Evolutionary conservation across 1,139 yeast species (phyloP), one percentile per base, ranked within the genome.

Genomic region (Hyphopichia burtonii): DNA sequence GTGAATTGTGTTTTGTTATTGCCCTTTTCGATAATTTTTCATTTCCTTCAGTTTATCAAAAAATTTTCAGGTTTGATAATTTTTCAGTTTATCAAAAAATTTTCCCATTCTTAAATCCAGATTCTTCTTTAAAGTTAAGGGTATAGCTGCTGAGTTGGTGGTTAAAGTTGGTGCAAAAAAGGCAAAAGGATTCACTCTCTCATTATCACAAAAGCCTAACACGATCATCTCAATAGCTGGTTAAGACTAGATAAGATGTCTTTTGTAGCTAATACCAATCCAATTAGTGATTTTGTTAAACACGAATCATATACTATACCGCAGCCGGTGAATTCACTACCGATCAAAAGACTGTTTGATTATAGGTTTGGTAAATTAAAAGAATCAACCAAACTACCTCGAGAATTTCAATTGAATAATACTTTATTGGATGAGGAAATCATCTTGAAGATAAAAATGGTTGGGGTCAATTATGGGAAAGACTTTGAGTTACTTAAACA

Each of bases 261-360:
- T 5, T 31, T 34, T 12, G 14, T 20, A 14, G 19, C 36, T 27
- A 27, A 38, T 18, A 15, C 14, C 3, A n/a, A 25, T 35, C 38
- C 36, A 6, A 31, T 32, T 6, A 39, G 28, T 31, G 42, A 39
- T 16, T 18, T 30, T 16, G 14, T 27, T 15, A 31, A 31, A 35
- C 39, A 31, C 18, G 42, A 39, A 31, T 34, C 42, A 17, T 39
- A 39, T 22, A 35, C 30, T 28, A 23, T 42, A 30, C 39, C 42
- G 15, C 40, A 42, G 17, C 39, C 44, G 11, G 52, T 49, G 17
- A 43, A 46, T 22, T 40, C 47, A n/a, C 48, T 65, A 6, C 69
- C 71, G 7, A 57, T 54, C 10, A 65, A 65, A 42, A 63, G 69
- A 50, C 51, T 63, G 47, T 64, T 53, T 41, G 65, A 66, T 44